phyloP scores from a whole-genome alignment of 2,329 filamentous ascomycete species.

The Colletotrichum falcatum region DNA sequence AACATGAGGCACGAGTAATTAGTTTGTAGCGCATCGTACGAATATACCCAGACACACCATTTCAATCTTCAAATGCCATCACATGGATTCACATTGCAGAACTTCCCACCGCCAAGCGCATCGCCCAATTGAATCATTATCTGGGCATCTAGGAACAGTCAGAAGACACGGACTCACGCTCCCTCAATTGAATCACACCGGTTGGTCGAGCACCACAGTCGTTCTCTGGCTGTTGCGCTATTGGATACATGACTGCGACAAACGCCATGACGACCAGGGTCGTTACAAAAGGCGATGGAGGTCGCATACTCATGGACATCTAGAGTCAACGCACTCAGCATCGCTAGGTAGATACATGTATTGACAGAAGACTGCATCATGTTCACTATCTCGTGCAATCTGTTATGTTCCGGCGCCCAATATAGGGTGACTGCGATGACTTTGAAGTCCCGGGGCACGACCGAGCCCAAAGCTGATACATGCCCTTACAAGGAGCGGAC shows the following conservation, averaged over 20 bases:
- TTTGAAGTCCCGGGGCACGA: too few species aligned
- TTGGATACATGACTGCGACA: not conserved
- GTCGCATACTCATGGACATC: not conserved
- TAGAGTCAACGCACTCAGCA: not conserved
- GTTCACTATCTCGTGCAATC: too few species aligned
- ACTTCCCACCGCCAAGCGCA: not conserved
- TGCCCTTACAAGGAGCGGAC: too few species aligned
- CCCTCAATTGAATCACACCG: not conserved
- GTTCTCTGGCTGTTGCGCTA: not conserved
- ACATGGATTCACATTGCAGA: not conserved
- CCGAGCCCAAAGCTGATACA: too few species aligned
- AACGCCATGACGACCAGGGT: not conserved
- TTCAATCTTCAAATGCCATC: accelerated
- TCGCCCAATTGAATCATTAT: not conserved
- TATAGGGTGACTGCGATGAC: too few species aligned
- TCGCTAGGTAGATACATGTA: not conserved
- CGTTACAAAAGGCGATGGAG: not conserved
- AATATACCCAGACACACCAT: not conserved
- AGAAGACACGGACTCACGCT: not conserved
- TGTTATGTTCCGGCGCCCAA: too few species aligned
- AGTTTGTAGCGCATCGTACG: too few species aligned
- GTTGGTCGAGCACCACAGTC: not conserved
- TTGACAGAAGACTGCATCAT: too few species aligned
- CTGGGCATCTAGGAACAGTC: not conserved
- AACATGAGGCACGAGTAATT: too few species aligned